Percentiles rank a stretch among this genome's conserved stretches.
Evolutionary conservation across 345 rosid species (phyloP).

Genomic region (Camelina neglecta): DNA sequence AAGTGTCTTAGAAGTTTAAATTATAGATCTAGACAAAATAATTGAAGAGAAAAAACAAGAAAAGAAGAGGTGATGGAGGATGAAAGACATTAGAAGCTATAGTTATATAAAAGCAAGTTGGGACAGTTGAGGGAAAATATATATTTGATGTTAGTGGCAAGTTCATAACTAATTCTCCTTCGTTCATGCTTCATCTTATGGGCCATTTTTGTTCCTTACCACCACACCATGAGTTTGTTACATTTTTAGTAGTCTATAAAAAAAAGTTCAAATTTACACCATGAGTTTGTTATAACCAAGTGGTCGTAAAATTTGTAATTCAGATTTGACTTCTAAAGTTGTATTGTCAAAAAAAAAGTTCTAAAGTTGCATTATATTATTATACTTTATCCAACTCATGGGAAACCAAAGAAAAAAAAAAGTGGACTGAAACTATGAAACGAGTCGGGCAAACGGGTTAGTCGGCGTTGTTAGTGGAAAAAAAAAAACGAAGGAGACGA

Average conservation of each 20-base stretch:
- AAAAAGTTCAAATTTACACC: constrained; percentile 7
- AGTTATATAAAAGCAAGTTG: constrained; percentile 41
- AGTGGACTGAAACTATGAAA: not conserved
- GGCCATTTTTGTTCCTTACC: constrained; percentile 35
- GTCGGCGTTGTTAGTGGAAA: constrained; percentile 16
- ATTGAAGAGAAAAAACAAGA: not conserved
- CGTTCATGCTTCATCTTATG: constrained; percentile 39
- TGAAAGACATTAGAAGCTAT: constrained; percentile 29
- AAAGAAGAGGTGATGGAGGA: constrained; percentile 35
- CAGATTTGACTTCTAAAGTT: constrained; percentile 8
- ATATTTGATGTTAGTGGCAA: constrained; percentile 34
- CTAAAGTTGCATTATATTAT: not conserved
- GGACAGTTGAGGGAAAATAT: constrained; percentile 41
- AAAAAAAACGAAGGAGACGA: constrained; percentile 24
- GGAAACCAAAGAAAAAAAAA: not conserved
- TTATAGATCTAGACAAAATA: not conserved
- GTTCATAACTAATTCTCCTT: constrained; percentile 31
- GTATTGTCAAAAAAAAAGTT: too few species aligned
- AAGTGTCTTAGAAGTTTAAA: not conserved
- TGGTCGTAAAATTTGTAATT: constrained; percentile 25
- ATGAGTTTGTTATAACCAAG: constrained; percentile 40
- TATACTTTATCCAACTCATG: too few species aligned
- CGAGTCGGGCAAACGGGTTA: constrained; percentile 27
- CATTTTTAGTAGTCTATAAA: constrained; percentile 19
- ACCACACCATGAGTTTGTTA: constrained; percentile 42